These are phyloP conservation scores for Entomortierella chlamydospora DNA, from an alignment of 192 early-diverging fungal genomes.

Conservation along the genomic window DNA sequence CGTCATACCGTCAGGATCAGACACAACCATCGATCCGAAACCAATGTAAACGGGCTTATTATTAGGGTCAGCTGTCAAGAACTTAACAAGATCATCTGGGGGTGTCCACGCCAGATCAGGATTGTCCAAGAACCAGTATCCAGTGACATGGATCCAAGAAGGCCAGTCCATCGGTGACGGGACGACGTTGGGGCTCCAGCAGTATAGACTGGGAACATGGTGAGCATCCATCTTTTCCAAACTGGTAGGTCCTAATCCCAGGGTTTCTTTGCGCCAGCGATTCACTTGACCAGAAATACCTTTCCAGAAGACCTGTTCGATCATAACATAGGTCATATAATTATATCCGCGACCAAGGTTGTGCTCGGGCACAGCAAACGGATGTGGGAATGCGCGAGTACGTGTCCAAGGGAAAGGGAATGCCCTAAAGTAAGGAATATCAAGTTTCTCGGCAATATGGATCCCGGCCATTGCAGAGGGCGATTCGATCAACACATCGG, in stretches of 20 bases:
- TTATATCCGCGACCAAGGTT: conserved; percentile 65
- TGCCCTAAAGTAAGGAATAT: conserved; percentile 72
- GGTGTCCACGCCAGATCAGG: conserved; percentile 71
- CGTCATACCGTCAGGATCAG: conserved; percentile 74
- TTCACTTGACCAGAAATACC: conserved; percentile 69
- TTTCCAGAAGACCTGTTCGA: conserved; percentile 78
- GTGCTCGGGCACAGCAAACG: conserved; percentile 69
- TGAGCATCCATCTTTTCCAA: conserved; percentile 62
- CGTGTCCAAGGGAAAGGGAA: conserved; percentile 85
- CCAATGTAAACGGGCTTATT: conserved; percentile 77
- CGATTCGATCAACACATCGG: conserved; percentile 76
- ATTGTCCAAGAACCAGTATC: conserved; percentile 82
- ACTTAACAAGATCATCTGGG: conserved; percentile 61
- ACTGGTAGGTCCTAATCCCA: conserved; percentile 61
- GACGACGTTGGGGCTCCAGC: conserved; percentile 69
- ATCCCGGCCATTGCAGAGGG: conserved; percentile 76
- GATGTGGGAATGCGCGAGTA: conserved; percentile 79
- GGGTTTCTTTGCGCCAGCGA: conserved; percentile 60
- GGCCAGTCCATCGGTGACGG: conserved; percentile 74
- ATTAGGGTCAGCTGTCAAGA: conserved; percentile 60
- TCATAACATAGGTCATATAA: conserved; percentile 73
- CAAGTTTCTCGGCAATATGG: conserved; percentile 73
- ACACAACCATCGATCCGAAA: conserved; percentile 82
- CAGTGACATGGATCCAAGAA: conserved; percentile 75
- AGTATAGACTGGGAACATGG: conserved; percentile 74